Evolutionary conservation across 495 filamentous ascomycete genomes (phyloP).

Genomic region (Venustampulla echinocandica): DNA sequence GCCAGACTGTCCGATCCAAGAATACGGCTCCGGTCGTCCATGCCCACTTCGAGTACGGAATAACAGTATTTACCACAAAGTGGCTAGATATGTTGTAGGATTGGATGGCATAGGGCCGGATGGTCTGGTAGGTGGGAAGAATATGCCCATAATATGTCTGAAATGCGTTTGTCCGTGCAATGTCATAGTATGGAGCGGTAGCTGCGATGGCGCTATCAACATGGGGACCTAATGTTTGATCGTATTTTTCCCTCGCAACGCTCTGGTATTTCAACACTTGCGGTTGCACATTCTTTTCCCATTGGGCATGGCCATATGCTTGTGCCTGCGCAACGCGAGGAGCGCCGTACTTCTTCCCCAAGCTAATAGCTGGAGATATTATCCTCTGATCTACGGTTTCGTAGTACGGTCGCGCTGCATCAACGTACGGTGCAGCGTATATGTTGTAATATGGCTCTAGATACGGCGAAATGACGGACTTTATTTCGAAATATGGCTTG

Average conservation of each 20-base stretch:
- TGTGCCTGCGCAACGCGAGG: constrained; percentile 61
- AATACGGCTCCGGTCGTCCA: constrained; percentile 61
- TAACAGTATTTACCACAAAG: constrained; percentile 58
- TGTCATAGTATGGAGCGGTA: constrained; percentile 63
- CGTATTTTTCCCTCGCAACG: constrained; percentile 56
- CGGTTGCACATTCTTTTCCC: constrained; percentile 68
- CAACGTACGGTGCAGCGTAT: constrained; percentile 76
- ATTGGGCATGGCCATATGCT: constrained; percentile 57
- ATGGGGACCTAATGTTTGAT: constrained; percentile 61
- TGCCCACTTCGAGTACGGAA: constrained; percentile 62
- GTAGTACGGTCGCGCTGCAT: constrained; percentile 68
- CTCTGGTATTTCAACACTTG: constrained; percentile 54
- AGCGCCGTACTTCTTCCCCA: constrained; percentile 68
- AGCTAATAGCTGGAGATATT: constrained; percentile 53
- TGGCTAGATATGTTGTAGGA: constrained; percentile 57
- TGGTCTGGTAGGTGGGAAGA: constrained; percentile 63
- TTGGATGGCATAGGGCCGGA: constrained; percentile 64
- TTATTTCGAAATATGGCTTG: constrained; percentile 68
- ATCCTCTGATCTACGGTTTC: constrained; percentile 54
- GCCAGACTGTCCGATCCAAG: constrained; percentile 66
- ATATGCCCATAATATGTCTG: constrained; percentile 63
- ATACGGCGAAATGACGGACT: constrained; percentile 62
- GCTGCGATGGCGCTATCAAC: constrained; percentile 48
- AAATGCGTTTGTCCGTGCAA: constrained; percentile 47
- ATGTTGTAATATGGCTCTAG: constrained; percentile 77